These are phyloP conservation scores for Acrocalymma vagum DNA, from an alignment of 2,329 filamentous ascomycete species.

Conservation along the genomic window DNA sequence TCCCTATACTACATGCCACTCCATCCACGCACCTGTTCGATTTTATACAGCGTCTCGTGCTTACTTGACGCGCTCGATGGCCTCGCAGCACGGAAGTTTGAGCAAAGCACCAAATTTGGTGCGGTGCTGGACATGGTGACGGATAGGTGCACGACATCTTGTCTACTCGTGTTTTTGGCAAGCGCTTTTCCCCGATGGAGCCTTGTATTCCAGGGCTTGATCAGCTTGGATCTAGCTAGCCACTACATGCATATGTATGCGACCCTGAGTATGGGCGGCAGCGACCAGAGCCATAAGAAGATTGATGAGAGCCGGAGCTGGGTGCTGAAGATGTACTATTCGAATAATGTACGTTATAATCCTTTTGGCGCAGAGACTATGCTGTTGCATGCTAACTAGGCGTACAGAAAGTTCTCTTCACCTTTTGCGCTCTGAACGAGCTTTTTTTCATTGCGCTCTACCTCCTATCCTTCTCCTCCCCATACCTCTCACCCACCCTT, in stretches of 20 bases:
- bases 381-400: constrained; percentile 23
- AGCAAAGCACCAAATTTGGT: constrained; percentile 94
- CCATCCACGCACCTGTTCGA: constrained; percentile 92
- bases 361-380: background rate
- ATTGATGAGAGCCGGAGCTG: constrained; percentile 87
- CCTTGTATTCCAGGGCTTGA: constrained; percentile 92
- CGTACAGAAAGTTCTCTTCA: constrained; percentile 82
- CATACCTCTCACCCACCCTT: constrained; percentile 85
- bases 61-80: constrained; percentile 95
- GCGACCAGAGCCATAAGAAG: constrained; percentile 87
- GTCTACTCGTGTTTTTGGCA: constrained; percentile 91
- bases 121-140: constrained; percentile 99
- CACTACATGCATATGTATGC: constrained; percentile 99
- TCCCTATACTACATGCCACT: constrained; percentile 99
- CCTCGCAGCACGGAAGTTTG: constrained; percentile 83
- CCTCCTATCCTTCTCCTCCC: constrained; percentile 95
- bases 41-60: constrained; percentile 92
- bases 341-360: constrained; percentile 78
- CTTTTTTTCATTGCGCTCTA: constrained; percentile 98
- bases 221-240: constrained; percentile 90
- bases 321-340: constrained; percentile 95
- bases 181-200: constrained; percentile 95
- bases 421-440: constrained; percentile 91
- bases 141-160: constrained; percentile 95
- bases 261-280: constrained; percentile 85